Conservation (phyloP, 495 filamentous ascomycete genomes). For the Usnea hakonensis region DNA sequence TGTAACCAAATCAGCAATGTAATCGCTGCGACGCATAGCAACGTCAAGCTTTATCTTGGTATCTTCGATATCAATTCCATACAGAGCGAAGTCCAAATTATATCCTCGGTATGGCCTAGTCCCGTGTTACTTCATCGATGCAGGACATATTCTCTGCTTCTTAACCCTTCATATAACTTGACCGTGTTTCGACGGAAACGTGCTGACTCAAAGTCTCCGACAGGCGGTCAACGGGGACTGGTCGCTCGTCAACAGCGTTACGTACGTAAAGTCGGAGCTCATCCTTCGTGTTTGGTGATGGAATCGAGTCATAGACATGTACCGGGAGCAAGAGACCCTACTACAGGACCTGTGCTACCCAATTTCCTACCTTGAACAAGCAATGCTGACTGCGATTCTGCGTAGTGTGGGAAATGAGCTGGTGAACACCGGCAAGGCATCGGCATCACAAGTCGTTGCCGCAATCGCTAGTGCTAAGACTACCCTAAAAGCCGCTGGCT, state of each 20-base stretch:
- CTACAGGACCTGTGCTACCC: neutral
- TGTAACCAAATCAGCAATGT: slow-evolving; percentile 63
- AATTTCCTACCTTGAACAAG: neutral
- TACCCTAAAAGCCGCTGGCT: slow-evolving; percentile 54
- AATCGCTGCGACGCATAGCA: slow-evolving; percentile 47
- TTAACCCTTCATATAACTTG: neutral
- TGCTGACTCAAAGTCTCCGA: neutral
- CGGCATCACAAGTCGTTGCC: slow-evolving; percentile 41
- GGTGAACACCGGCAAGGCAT: slow-evolving; percentile 55
- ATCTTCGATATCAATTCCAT: slow-evolving; percentile 59
- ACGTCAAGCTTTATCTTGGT: slow-evolving; percentile 64
- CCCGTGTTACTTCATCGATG: neutral
- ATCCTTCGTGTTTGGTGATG: no score
- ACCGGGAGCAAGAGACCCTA: no score
- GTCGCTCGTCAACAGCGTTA: slow-evolving; percentile 57
- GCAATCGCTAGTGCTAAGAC: slow-evolving; percentile 50
- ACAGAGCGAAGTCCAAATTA: slow-evolving; percentile 41
- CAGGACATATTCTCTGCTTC: neutral
- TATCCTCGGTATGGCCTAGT: slow-evolving; percentile 32
- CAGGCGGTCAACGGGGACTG: slow-evolving; percentile 49
- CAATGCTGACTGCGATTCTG: neutral
- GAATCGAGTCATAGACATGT: no score
- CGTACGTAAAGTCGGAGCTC: no score
- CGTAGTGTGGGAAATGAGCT: slow-evolving; percentile 68
- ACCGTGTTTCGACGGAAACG: neutral